phyloP scores from a whole-genome alignment of 1,284 basidiomycete genomes.

The Pholiota adiposa region DNA sequence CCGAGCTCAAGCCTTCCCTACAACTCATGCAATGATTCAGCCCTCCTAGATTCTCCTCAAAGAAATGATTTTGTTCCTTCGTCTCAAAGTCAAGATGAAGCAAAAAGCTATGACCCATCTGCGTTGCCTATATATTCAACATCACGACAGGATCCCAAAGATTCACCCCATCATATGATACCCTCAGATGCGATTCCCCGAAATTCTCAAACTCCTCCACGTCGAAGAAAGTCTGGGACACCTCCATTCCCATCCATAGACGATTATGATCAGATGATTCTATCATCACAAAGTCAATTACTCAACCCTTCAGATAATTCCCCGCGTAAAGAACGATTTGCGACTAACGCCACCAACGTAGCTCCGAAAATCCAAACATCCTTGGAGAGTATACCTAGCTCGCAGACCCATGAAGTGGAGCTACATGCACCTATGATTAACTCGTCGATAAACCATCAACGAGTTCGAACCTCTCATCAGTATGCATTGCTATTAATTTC shows the following conservation, averaged over 20 bases:
- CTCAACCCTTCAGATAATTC: not conserved
- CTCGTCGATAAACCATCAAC: not conserved
- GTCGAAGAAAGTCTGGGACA: not conserved
- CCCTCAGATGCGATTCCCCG: not conserved
- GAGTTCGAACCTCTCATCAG: not conserved
- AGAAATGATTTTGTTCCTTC: conserved; percentile 5
- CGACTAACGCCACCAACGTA: not conserved
- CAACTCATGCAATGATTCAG: not conserved
- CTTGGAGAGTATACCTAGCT: conserved; percentile 3
- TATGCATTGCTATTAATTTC: not conserved
- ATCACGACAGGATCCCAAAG: not conserved
- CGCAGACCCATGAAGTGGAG: conserved; percentile 2
- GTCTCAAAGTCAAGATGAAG: conserved; percentile 14
- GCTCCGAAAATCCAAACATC: not conserved
- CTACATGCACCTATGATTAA: not conserved
- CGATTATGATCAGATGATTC: not conserved
- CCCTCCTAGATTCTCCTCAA: not conserved
- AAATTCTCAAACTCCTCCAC: not conserved
- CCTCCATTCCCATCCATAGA: not conserved
- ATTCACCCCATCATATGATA: not conserved
- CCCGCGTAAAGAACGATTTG: not conserved
- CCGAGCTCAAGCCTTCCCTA: not conserved
- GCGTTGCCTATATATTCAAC: not conserved
- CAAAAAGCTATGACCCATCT: not conserved
- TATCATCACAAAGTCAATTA: conserved; percentile 7